Percentiles rank a stretch among this genome's conserved stretches.
Evolutionary conservation across 2,329 filamentous ascomycete species (phyloP).

Genomic region (Septoria petroselini): DNA sequence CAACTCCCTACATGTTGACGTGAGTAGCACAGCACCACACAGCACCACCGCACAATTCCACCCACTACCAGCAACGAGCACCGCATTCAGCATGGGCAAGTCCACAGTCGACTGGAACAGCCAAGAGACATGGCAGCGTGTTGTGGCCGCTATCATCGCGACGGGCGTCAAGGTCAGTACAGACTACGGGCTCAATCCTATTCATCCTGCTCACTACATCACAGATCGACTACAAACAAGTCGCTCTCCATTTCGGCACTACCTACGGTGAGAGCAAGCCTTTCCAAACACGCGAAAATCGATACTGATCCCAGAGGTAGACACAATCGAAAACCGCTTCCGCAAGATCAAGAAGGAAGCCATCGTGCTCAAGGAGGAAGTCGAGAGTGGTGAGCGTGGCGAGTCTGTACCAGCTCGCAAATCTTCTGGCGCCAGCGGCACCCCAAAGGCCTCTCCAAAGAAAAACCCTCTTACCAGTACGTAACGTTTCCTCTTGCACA

Average conservation of each 20-base stretch:
- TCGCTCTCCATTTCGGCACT: constrained; percentile 47
- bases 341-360: constrained; percentile 46
- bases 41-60: background rate
- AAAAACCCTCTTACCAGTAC: constrained; percentile 25
- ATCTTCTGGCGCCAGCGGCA: constrained; percentile 26
- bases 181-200: background rate
- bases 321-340: constrained; percentile 49
- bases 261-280: constrained; percentile 39
- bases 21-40: constrained; percentile 1
- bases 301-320: background rate
- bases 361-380: constrained; percentile 30
- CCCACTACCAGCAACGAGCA: background rate
- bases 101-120: constrained; percentile 39
- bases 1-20: background rate
- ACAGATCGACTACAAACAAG: constrained; percentile 46
- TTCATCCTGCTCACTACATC: background rate
- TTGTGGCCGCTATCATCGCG: constrained; percentile 43
- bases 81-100: background rate
- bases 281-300: background rate
- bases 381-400: constrained; percentile 26
- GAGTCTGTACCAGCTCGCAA: constrained; percentile 20
- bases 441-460: constrained; percentile 25
- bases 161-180: constrained; percentile 36
- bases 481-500: background rate
- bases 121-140: constrained; percentile 39